Conservation (phyloP, 202 grass and related monocot genomes). For the Zoysia matrella region DNA sequence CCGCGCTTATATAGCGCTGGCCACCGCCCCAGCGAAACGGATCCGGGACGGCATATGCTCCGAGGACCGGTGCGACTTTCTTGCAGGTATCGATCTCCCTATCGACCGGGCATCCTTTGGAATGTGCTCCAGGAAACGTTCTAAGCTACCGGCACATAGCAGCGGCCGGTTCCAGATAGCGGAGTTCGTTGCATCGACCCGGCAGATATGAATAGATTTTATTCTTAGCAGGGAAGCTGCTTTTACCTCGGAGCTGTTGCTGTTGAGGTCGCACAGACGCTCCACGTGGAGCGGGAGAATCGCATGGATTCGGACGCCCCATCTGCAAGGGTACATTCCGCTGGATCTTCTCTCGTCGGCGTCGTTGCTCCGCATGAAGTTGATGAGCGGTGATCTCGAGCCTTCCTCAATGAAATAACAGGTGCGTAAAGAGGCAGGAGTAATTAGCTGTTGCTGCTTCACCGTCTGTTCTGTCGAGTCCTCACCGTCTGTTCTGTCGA, state of each 20-base stretch:
- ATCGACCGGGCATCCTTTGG: slow-evolving; percentile 26
- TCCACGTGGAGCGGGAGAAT: slow-evolving; percentile 32
- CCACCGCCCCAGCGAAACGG: background rate
- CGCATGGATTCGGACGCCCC: slow-evolving; percentile 18
- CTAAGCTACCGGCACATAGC: background rate
- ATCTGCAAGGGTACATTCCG: slow-evolving; percentile 49
- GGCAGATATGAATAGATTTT: slow-evolving; percentile 46
- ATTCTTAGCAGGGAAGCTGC: background rate
- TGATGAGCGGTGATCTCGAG: background rate
- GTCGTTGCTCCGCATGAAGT: background rate
- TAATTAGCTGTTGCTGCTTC: background rate
- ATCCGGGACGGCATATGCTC: slow-evolving; percentile 55
- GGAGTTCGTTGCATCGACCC: background rate
- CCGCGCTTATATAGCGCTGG: slow-evolving; percentile 37
- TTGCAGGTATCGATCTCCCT: background rate
- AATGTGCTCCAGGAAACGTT: slow-evolving; percentile 47
- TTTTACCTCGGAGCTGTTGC: slow-evolving; percentile 17
- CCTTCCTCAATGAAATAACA: slow-evolving; percentile 1
- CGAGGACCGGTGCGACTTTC: slow-evolving; percentile 1
- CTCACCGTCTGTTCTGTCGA: no score
- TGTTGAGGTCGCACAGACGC: slow-evolving; percentile 22
- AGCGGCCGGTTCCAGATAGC: background rate
- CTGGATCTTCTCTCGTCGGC: slow-evolving; percentile 50
- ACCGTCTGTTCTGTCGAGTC: no score
- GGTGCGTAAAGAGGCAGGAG: background rate